Conservation (phyloP, 2,329 filamentous ascomycete genomes). For the Monilinia laxa region DNA sequence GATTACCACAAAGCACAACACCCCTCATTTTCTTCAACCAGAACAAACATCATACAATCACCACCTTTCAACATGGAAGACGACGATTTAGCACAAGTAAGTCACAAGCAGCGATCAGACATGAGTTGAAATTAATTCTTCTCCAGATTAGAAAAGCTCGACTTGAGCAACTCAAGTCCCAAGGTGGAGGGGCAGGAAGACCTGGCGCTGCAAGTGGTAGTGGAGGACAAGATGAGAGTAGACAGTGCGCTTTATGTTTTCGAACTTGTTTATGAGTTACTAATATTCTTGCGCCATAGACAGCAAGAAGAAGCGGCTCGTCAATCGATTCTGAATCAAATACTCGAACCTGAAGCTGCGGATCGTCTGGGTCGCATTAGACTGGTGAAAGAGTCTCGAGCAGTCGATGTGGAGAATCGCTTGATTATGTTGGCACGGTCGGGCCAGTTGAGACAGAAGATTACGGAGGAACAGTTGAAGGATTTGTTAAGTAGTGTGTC, state of each 20-base stretch:
- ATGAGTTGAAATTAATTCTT: neutral
- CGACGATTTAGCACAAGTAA: slow-evolving; percentile 41
- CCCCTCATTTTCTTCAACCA: slow-evolving; percentile 14
- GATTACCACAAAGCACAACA: slow-evolving; percentile 1
- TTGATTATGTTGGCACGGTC: slow-evolving; percentile 87
- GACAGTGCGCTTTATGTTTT: slow-evolving; percentile 51
- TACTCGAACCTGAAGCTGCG: slow-evolving; percentile 89
- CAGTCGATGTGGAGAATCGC: slow-evolving; percentile 85
- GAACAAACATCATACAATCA: neutral
- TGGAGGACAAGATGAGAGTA: slow-evolving; percentile 60
- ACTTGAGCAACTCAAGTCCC: slow-evolving; percentile 85
- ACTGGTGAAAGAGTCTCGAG: slow-evolving; percentile 90
- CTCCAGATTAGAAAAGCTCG: slow-evolving; percentile 83
- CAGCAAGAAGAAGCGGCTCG: slow-evolving; percentile 67
- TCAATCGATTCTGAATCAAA: slow-evolving; percentile 78
- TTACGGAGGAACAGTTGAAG: slow-evolving; percentile 91
- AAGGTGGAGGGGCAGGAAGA: slow-evolving; percentile 54
- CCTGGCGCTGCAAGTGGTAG: slow-evolving; percentile 47
- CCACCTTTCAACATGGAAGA: slow-evolving; percentile 36
- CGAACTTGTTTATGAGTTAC: slow-evolving; percentile 27
- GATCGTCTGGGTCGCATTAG: slow-evolving; percentile 93
- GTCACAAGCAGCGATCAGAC: neutral
- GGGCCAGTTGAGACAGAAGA: slow-evolving; percentile 82
- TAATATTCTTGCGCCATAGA: slow-evolving; percentile 36
- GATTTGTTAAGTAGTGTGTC: slow-evolving; percentile 82